These are phyloP conservation scores for Umbilicaria muhlenbergii DNA, from an alignment of 495 filamentous ascomycete species.

Conservation along the genomic window DNA sequence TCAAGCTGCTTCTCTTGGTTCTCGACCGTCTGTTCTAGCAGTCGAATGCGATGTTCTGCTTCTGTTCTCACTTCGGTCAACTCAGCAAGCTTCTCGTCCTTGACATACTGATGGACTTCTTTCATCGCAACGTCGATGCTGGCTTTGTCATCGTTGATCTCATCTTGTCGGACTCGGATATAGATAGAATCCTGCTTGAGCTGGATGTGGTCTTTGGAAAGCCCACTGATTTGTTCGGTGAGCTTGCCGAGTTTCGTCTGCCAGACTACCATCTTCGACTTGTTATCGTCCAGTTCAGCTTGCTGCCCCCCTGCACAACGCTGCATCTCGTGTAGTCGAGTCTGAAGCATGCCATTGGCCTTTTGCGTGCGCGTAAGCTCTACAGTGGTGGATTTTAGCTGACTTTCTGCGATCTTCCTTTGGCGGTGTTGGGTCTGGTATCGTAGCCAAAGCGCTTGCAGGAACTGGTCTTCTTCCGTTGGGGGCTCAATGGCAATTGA, in stretches of 20 bases:
- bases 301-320: background rate
- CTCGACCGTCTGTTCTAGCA: constrained; percentile 1
- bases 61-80: background rate
- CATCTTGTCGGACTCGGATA: background rate
- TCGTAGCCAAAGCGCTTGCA: background rate
- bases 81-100: background rate
- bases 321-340: background rate
- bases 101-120: background rate
- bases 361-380: background rate
- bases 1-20: constrained; percentile 1
- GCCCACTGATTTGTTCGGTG: constrained; percentile 6
- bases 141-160: background rate
- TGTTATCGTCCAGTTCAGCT: constrained; percentile 2
- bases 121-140: constrained; percentile 1
- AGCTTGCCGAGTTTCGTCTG: constrained; percentile 4
- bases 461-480: background rate
- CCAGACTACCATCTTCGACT: constrained; percentile 4
- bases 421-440: constrained; percentile 1
- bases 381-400: background rate
- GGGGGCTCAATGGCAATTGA: no score
- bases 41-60: constrained; percentile 1
- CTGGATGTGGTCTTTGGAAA: constrained; percentile 12
- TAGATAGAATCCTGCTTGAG: constrained; percentile 6
- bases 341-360: background rate
- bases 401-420: background rate